Conservation (phyloP, 2,329 filamentous ascomycete genomes). For the Xenoacremonium recifei region DNA sequence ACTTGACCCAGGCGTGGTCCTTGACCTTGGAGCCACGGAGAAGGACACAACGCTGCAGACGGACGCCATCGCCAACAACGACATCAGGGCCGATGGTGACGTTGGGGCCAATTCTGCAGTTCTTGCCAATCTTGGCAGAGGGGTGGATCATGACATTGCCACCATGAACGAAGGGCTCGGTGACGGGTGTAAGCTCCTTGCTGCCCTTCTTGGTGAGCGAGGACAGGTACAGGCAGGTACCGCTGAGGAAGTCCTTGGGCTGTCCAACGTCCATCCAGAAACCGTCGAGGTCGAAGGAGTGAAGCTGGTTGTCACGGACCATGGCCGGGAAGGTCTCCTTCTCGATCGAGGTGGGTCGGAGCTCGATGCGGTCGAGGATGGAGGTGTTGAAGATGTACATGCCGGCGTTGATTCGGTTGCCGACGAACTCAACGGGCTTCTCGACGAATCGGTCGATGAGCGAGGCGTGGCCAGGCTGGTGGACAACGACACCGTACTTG, state of each 20-base stretch:
- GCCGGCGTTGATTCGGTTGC: constrained; percentile 97
- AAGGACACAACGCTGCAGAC: constrained; percentile 89
- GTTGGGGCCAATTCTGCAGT: constrained; percentile 96
- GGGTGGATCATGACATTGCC: constrained; percentile 96
- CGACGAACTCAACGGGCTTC: constrained; percentile 98
- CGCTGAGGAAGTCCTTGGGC: constrained; percentile 96
- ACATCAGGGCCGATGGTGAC: constrained; percentile 94
- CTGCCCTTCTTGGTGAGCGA: constrained; percentile 87
- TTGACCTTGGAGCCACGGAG: constrained; percentile 90
- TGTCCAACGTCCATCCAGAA: constrained; percentile 99
- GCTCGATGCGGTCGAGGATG: constrained; percentile 86
- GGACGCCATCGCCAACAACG: constrained; percentile 88
- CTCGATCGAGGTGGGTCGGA: constrained; percentile 95
- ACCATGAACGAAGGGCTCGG: constrained; percentile 80
- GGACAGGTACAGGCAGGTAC: constrained; percentile 93
- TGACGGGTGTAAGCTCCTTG: constrained; percentile 73
- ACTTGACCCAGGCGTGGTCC: constrained; percentile 99
- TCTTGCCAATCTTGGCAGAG: constrained; percentile 93
- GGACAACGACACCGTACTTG: constrained; percentile 98
- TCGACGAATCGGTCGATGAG: constrained; percentile 98
- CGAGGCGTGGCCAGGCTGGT: constrained; percentile 88
- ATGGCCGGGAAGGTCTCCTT: constrained; percentile 98
- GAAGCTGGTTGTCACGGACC: constrained; percentile 82
- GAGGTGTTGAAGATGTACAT: constrained; percentile 97
- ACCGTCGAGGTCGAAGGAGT: constrained; percentile 94